phyloP scores from a whole-genome alignment of 2,329 filamentous ascomycete genomes.

The Microthyrium microscopicum region DNA sequence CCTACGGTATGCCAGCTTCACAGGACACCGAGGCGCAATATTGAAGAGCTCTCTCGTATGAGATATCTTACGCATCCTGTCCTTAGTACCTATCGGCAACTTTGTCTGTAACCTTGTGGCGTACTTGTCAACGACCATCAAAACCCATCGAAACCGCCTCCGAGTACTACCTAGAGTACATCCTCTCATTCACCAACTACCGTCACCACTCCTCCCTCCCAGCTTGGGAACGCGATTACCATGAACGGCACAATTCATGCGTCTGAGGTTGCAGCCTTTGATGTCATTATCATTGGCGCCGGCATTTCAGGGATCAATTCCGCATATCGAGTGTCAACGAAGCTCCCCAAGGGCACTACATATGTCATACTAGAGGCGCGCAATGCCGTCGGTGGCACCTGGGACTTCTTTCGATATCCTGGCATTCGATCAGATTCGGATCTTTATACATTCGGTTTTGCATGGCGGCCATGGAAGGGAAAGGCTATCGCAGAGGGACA shows the following conservation, averaged over 20 bases:
- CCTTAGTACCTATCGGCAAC: no score
- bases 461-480: slow-evolving; percentile 49
- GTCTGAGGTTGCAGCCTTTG: slow-evolving; percentile 15
- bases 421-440: slow-evolving; percentile 42
- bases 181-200: no score
- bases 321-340: slow-evolving; percentile 50
- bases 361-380: slow-evolving; percentile 56
- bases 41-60: no score
- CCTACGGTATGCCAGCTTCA: no score
- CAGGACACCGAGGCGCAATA: no score
- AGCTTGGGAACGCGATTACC: no score
- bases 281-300: slow-evolving; percentile 49
- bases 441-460: slow-evolving; percentile 38
- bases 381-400: slow-evolving; percentile 53
- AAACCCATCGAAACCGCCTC: no score
- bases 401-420: slow-evolving; percentile 63
- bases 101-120: no score
- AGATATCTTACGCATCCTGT: no score
- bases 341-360: slow-evolving; percentile 32
- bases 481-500: slow-evolving; percentile 27
- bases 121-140: no score
- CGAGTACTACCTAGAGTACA: no score
- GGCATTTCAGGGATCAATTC: slow-evolving; percentile 63
- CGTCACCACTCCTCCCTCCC: no score
- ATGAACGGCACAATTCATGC: slow-evolving; percentile 11